Evolutionary conservation across 192 early-diverging fungal species (phyloP).

Genomic region (Spizellomyces sp.): DNA sequence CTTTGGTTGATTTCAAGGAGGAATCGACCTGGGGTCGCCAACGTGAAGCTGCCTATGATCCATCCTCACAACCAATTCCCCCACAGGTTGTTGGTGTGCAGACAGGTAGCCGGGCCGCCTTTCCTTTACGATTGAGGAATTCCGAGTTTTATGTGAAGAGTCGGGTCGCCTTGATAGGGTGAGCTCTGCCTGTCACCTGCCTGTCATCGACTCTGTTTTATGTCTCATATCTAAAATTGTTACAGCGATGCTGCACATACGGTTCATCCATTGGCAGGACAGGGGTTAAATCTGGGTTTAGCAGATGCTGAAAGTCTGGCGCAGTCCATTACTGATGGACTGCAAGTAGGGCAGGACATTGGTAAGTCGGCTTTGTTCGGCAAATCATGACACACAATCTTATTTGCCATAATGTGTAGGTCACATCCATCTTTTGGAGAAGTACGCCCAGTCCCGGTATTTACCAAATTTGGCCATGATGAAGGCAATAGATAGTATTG

Average conservation of each 20-base stretch:
- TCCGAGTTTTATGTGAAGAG: slow-evolving; percentile 74
- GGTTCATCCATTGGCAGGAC: slow-evolving; percentile 94
- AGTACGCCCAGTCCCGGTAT: slow-evolving; percentile 85
- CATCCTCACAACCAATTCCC: background rate
- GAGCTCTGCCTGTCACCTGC: slow-evolving; percentile 33
- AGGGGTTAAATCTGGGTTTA: slow-evolving; percentile 94
- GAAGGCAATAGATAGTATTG: slow-evolving; percentile 77
- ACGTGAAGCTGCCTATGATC: slow-evolving; percentile 21
- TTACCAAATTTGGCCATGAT: slow-evolving; percentile 82
- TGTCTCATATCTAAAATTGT: background rate
- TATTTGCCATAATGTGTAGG: slow-evolving; percentile 35
- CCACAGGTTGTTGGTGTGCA: slow-evolving; percentile 66
- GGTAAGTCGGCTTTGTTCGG: slow-evolving; percentile 44
- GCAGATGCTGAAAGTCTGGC: slow-evolving; percentile 78
- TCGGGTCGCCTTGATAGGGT: slow-evolving; percentile 79
- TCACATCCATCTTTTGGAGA: slow-evolving; percentile 67
- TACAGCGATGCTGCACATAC: slow-evolving; percentile 91
- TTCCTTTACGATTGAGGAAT: slow-evolving; percentile 84
- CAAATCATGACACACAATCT: background rate
- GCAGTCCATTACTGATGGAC: slow-evolving; percentile 62
- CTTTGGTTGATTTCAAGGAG: slow-evolving; percentile 51
- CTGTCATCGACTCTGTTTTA: no score
- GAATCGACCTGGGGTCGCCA: slow-evolving; percentile 72
- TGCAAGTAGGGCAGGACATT: slow-evolving; percentile 77
- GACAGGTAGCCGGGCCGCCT: slow-evolving; percentile 72